Evolutionary conservation across 2,329 filamentous ascomycete genomes (phyloP).

Genomic region (Stachybotrys elegans): DNA sequence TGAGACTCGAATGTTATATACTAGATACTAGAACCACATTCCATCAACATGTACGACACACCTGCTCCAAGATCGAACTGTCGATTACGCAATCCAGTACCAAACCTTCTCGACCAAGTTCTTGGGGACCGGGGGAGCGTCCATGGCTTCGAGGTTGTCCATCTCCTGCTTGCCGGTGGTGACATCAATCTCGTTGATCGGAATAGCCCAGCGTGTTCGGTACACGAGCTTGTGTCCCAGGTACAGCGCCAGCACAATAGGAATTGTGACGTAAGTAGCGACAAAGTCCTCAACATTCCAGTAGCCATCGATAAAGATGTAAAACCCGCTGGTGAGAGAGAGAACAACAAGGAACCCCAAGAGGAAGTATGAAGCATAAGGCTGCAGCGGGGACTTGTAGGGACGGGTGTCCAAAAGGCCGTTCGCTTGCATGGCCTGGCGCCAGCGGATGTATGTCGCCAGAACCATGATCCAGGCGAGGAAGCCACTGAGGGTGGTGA

Average conservation of each 20-base stretch:
- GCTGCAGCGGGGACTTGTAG: slow-evolving; percentile 48
- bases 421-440: slow-evolving; percentile 48
- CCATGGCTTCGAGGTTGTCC: slow-evolving; percentile 49
- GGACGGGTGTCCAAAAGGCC: slow-evolving; percentile 45
- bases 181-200: slow-evolving; percentile 48
- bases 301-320: slow-evolving; percentile 62
- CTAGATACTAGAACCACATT: too few species aligned
- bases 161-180: slow-evolving; percentile 57
- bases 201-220: slow-evolving; percentile 37
- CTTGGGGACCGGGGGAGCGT: slow-evolving; percentile 40
- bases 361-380: slow-evolving; percentile 59
- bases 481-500: slow-evolving; percentile 58
- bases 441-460: slow-evolving; percentile 56
- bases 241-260: slow-evolving; percentile 56
- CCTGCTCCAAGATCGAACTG: too few species aligned
- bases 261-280: slow-evolving; percentile 59
- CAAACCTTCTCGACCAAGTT: slow-evolving; percentile 48
- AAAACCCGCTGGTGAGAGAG: slow-evolving; percentile 71
- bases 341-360: slow-evolving; percentile 56
- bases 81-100: slow-evolving; percentile 48
- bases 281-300: slow-evolving; percentile 62
- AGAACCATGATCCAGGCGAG: slow-evolving; percentile 57
- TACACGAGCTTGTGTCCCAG: slow-evolving; percentile 52
- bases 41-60: too few species aligned
- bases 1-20: too few species aligned